Base-by-base conservation (phyloP, 306 rosid species). In the Phaseolus lunatus region DNA sequence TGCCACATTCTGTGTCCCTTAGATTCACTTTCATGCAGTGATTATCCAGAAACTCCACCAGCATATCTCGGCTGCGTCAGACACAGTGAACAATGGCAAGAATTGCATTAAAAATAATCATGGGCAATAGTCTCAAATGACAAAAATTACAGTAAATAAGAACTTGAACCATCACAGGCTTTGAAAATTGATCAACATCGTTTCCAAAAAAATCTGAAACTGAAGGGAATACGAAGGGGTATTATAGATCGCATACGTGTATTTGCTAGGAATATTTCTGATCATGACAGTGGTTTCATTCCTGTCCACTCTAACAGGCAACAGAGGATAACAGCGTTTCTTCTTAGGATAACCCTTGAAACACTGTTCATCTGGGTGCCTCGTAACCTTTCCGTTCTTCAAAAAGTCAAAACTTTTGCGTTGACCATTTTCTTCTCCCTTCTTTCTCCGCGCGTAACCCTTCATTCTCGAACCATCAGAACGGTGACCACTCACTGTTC, bases 221-320 rank as follows among this genome's bases (percentile, higher is more conserved):
- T 33, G 0, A 20, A 8, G 8, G 8, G 47, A 27, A 57, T 7
- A 43, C 4, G 19, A 59, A 79, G 16, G 8, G 33, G 3, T 1
- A 20, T 31, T 11, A 0, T 2, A 61, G 20, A 22, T 6, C 3
- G 61, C 83, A n/a, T 72, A 91, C 97, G 78, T 72, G 82, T 89
- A 91, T 63, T 84, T 89, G 56, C 76, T 84, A 0, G 94, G 94
- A 0, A 89, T 81, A 66, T 91, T 91, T 41, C 58, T 73, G 0
- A 91, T 89, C 97, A 91, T 91, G 0, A 91, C 67, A 0, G 90
- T 88, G 0, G 94, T 89, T 20, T 66, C 29, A 0, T 52, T 39
- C n/a, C 70, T 81, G 6, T 61, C 79, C 1, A 0, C 29, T 0
- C 24, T 19, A 5, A 87, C 35, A 0, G 87, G 87, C 3, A 76